A percentile compares a stretch with the other conserved stretches of the same genome.
phyloP scores from a whole-genome alignment of 176 grass and related monocot species.

The Areca catechu region DNA sequence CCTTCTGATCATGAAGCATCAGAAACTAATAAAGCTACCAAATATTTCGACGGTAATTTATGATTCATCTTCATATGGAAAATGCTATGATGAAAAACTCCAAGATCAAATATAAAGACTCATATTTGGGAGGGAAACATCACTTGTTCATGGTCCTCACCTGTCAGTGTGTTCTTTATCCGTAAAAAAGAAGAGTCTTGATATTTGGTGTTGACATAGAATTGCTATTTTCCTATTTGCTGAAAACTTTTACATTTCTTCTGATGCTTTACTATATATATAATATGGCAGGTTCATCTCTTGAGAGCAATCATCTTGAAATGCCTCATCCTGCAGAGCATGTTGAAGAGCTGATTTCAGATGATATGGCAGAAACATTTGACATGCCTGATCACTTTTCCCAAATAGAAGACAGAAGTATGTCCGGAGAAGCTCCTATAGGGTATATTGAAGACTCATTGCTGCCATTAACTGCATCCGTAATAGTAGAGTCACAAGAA shows the following conservation, averaged over 20 bases:
- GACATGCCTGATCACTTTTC: constrained; percentile 29
- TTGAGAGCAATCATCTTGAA: constrained; percentile 20
- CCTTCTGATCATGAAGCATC: constrained; percentile 16
- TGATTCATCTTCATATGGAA: neutral
- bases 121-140: no score
- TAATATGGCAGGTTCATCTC: constrained; percentile 37
- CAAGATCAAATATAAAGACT: no score
- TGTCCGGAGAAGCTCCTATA: constrained; percentile 20
- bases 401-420: constrained; percentile 19
- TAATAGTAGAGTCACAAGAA: constrained; percentile 19
- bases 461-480: constrained; percentile 5
- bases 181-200: neutral
- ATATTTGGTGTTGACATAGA: constrained; percentile 15
- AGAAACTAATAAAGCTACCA: constrained; percentile 14
- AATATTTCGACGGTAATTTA: constrained; percentile 37
- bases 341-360: constrained; percentile 18
- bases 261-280: constrained; percentile 7
- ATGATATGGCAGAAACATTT: constrained; percentile 25
- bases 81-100: no score
- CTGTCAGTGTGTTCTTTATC: no score
- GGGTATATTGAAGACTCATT: constrained; percentile 33
- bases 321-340: constrained; percentile 26
- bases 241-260: constrained; percentile 6
- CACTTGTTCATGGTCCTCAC: no score
- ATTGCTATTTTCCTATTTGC: neutral